Conservation (phyloP, 805 yeast species). For the Hanseniaspora guilliermondii region DNA sequence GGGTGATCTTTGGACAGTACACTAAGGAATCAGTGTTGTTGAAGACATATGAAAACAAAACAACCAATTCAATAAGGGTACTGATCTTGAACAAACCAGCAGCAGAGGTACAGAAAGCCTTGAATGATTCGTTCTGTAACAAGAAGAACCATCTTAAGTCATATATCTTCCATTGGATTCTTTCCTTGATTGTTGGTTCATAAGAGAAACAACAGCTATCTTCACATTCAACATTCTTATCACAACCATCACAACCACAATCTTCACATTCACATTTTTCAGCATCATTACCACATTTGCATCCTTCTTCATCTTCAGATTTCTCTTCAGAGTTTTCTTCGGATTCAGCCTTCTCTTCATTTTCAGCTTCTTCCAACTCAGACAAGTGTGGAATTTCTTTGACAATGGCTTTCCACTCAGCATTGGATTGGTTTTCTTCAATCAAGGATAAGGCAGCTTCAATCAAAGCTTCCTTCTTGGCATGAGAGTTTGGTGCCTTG, state of each 20-base stretch:
- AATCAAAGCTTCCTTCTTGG: constrained; percentile 6
- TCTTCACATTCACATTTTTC: not conserved
- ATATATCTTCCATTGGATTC: constrained; percentile 11
- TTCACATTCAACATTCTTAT: not conserved
- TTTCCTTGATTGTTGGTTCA: constrained; percentile 11
- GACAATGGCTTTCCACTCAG: not conserved
- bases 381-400: constrained; percentile 11
- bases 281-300: not conserved
- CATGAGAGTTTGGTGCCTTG: constrained; percentile 7
- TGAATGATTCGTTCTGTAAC: constrained; percentile 4
- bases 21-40: not conserved
- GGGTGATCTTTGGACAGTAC: not conserved
- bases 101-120: constrained; percentile 10
- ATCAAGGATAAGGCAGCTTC: constrained; percentile 3
- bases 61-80: not conserved
- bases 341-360: not conserved
- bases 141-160: constrained; percentile 11
- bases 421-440: not conserved
- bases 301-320: not conserved
- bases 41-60: constrained; percentile 4
- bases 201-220: constrained; percentile 9
- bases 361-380: not conserved
- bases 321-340: not conserved
- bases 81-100: constrained; percentile 6
- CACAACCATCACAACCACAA: not conserved